Evolutionary conservation across 495 filamentous ascomycete genomes (phyloP).

Genomic region (Neurospora pannonica): DNA sequence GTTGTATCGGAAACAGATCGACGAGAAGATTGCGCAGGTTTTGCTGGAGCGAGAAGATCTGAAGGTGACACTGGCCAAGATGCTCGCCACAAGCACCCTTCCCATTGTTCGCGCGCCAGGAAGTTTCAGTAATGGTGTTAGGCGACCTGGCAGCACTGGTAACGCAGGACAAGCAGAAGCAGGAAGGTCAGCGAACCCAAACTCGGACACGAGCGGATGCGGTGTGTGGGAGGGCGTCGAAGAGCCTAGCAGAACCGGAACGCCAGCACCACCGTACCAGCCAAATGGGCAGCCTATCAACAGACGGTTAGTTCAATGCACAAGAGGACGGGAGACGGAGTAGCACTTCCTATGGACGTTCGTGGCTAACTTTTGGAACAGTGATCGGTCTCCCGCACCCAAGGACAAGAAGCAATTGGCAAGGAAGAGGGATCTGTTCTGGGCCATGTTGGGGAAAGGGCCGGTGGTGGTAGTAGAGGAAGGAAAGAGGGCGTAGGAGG

Average conservation of each 20-base stretch:
- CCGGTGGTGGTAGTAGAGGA: too few relatives aligned
- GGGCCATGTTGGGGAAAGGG: background rate
- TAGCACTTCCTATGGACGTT: background rate
- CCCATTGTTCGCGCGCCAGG: background rate
- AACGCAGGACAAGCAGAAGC: background rate
- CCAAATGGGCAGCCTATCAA: background rate
- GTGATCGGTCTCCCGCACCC: background rate
- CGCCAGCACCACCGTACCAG: background rate
- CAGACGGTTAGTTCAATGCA: background rate
- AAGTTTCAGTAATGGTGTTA: fast-evolving
- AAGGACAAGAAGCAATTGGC: background rate
- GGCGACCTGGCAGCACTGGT: background rate
- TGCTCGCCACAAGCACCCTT: background rate
- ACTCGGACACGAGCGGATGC: background rate
- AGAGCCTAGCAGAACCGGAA: background rate
- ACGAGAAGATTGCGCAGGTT: background rate
- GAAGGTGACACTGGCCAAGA: background rate
- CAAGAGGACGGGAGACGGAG: background rate
- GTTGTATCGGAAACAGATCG: background rate
- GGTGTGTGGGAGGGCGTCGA: background rate
- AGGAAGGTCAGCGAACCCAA: background rate
- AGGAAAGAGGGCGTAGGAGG: too few relatives aligned
- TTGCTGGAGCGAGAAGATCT: background rate
- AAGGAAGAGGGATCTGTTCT: background rate
- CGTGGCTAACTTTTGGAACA: background rate